Base-by-base conservation (phyloP, 2,329 filamentous ascomycete species). In the Colletotrichum sp. region DNA sequence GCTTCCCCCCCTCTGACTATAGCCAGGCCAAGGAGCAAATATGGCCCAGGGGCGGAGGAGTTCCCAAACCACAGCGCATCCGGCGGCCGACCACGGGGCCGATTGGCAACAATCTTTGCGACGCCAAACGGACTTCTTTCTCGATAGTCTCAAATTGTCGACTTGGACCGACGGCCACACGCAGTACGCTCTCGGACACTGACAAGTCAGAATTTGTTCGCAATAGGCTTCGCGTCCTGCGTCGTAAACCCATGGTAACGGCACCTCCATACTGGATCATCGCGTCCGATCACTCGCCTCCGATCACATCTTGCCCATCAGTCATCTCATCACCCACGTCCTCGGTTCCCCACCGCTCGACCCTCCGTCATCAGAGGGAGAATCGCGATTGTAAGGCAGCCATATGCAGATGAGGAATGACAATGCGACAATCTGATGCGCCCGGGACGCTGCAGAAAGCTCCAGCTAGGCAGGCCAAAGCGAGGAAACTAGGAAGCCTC, bases 351-450 rank as follows among this genome's bases (percentile, higher is more conserved):
- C 68, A 62, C 68, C 29, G 33, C 31, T 31, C 38, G 61, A 34
- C 67, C 70, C 61, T 64, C 36, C 29, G 59, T 73, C 55, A 70
- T 73, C 62, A 71, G 62, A 58, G 62, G 33, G 29, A 33, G 62
- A 71, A 71, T 73, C 43, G 71, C 68, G 71, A 73, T 73, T 55
- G 31, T 47, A 63, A 47, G 21, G 54, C 43, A 34, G 24, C 27
- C 55, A 31, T 54, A 71, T 71, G 71, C 71, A 71, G 55, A 69
- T 66, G 71, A 73, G 71, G 71, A 73, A 54, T 73, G 71, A 73
- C 71, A 54, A 57, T 66, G 68, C 68, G 62, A 71, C 71, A 27
- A 21, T 71, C 27, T 61, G 68, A 62, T 73, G 62, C 71, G 43
- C 62, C 27, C 62, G 62, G 31, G 57, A 33, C 71, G 71, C 71